phyloP scores from a whole-genome alignment of 1,284 basidiomycete species.

The Waitea zeae region DNA sequence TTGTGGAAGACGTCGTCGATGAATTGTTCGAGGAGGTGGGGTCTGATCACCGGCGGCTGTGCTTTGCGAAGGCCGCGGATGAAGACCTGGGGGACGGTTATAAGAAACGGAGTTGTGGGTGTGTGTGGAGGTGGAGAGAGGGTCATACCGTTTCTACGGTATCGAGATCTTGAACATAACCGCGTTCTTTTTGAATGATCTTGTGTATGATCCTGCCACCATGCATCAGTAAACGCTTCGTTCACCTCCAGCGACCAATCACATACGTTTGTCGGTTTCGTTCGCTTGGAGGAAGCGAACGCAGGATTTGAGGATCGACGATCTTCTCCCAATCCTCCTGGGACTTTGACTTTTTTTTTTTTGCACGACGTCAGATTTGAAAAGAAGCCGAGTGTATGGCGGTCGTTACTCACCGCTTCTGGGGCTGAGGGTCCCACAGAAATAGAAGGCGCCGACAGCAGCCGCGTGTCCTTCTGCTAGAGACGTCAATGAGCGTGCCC shows the following conservation, averaged over 20 bases:
- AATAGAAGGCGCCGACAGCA: no score
- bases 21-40: constrained; percentile 56
- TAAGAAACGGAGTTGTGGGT: constrained; percentile 2
- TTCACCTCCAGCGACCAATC: neutral
- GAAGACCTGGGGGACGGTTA: no score
- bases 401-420: no score
- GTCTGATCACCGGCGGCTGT: constrained; percentile 58
- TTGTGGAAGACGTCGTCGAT: constrained; percentile 82
- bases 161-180: constrained; percentile 82
- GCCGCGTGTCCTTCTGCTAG: no score
- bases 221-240: neutral
- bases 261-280: constrained; percentile 69
- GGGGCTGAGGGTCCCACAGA: no score
- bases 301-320: constrained; percentile 51
- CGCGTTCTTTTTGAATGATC: constrained; percentile 79
- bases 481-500: no score
- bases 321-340: constrained; percentile 61
- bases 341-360: constrained; percentile 8
- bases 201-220: constrained; percentile 73
- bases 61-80: constrained; percentile 60
- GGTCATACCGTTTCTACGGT: constrained; percentile 54
- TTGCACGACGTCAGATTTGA: no score
- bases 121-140: constrained; percentile 1
- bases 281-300: constrained; percentile 57
- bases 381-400: no score